Percentiles rank a stretch among this genome's conserved stretches.
These are phyloP conservation scores for Triadica sebifera DNA, from an alignment of 345 rosid genomes.

Conservation along the genomic window DNA sequence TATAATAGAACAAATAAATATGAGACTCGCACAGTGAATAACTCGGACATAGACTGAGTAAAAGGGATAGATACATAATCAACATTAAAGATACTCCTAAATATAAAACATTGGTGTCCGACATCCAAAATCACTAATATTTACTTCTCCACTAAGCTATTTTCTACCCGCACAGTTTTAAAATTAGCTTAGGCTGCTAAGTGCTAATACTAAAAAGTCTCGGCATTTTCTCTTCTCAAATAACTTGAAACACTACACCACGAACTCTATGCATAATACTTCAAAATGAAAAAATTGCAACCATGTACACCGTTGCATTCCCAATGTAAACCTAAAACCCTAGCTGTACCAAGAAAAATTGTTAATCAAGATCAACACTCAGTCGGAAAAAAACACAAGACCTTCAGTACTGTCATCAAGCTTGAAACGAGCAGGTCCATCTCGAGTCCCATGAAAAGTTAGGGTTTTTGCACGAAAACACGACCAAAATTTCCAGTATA, in stretches of 20 bases:
- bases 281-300: not conserved
- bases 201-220: not conserved
- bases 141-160: not conserved
- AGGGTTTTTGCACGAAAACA: constrained; percentile 18
- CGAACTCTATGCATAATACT: not conserved
- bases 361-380: not conserved
- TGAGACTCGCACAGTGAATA: not conserved
- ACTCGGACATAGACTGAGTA: not conserved
- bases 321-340: not conserved
- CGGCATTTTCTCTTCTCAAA: not conserved
- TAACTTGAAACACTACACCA: not conserved
- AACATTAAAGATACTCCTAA: not conserved
- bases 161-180: not conserved
- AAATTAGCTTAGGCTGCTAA: too few species aligned
- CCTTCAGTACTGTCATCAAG: not conserved
- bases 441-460: not conserved
- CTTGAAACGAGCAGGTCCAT: not conserved
- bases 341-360: not conserved
- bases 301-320: not conserved
- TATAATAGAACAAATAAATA: not conserved
- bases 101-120: not conserved
- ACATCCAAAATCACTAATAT: not conserved
- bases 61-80: not conserved
- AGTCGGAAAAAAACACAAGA: not conserved
- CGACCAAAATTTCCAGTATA: not conserved